Evolutionary conservation across 305 asterid genomes (phyloP).

Genomic region (Fraxinus dipetala): DNA sequence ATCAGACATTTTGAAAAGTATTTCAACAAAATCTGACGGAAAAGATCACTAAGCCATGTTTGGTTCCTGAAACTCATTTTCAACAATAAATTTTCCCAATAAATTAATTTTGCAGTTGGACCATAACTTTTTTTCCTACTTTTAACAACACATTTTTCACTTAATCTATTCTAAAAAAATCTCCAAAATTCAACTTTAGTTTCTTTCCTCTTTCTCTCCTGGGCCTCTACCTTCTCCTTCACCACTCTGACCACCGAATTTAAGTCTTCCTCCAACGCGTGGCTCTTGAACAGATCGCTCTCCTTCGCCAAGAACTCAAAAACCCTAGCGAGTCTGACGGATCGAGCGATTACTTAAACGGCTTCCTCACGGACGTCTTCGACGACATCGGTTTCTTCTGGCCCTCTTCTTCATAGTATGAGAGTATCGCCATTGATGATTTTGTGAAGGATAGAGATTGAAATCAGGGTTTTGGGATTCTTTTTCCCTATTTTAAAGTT

Average conservation of each 20-base stretch:
- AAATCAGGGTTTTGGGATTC: too few relatives aligned
- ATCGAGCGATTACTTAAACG: constrained; percentile 25
- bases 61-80: too few relatives aligned
- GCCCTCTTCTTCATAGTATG: background rate
- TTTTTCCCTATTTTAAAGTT: too few relatives aligned
- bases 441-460: too few relatives aligned
- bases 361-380: background rate
- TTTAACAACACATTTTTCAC: background rate
- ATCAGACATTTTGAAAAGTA: too few relatives aligned
- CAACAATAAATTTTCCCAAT: too few relatives aligned
- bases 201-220: constrained; percentile 35
- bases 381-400: constrained; percentile 19
- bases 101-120: too few relatives aligned
- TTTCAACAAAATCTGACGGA: too few relatives aligned
- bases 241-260: constrained; percentile 56
- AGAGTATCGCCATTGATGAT: background rate
- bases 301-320: constrained; percentile 58
- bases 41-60: too few relatives aligned
- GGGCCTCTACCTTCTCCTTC: constrained; percentile 44
- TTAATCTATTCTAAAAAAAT: too few relatives aligned
- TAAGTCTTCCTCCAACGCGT: constrained; percentile 45
- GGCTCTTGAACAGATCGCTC: constrained; percentile 62
- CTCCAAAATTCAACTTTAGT: background rate
- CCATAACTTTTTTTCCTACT: too few relatives aligned
- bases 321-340: constrained; percentile 56